Conservation (phyloP, 257 asterid species). For the Fraxinus americana region DNA sequence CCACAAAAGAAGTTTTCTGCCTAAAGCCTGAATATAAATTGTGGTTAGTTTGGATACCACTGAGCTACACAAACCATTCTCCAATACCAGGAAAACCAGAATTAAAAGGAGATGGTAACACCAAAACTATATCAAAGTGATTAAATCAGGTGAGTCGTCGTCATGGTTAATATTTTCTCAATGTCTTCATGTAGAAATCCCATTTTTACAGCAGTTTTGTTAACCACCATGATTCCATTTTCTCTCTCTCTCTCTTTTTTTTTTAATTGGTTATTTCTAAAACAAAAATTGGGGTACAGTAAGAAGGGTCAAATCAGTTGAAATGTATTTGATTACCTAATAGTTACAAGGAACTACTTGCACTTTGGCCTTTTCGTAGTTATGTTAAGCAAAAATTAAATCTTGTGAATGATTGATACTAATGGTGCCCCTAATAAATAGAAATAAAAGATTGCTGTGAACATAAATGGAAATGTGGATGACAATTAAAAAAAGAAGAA, state of each 20-base stretch:
- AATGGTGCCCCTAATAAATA: neutral
- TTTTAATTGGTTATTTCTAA: neutral
- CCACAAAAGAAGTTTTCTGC: too few relatives aligned
- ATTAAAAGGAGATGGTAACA: neutral
- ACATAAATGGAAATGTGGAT: neutral
- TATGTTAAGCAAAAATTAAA: neutral
- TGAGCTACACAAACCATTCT: neutral
- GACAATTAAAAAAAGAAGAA: neutral
- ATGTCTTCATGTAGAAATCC: neutral
- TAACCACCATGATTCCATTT: neutral
- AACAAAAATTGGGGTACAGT: neutral
- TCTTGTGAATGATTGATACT: neutral
- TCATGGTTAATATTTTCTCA: neutral
- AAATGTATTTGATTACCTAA: neutral
- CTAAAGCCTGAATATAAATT: too few relatives aligned
- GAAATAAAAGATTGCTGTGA: neutral
- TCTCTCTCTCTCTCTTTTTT: neutral
- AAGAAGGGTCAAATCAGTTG: neutral
- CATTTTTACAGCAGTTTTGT: neutral
- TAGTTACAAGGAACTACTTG: neutral
- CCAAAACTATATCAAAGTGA: conserved; percentile 2
- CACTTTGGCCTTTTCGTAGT: neutral
- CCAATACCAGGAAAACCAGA: neutral
- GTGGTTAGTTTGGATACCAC: too few relatives aligned
- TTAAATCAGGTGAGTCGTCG: neutral